phyloP scores from a whole-genome alignment of 495 filamentous ascomycete genomes.

The Penicillium manginii region DNA sequence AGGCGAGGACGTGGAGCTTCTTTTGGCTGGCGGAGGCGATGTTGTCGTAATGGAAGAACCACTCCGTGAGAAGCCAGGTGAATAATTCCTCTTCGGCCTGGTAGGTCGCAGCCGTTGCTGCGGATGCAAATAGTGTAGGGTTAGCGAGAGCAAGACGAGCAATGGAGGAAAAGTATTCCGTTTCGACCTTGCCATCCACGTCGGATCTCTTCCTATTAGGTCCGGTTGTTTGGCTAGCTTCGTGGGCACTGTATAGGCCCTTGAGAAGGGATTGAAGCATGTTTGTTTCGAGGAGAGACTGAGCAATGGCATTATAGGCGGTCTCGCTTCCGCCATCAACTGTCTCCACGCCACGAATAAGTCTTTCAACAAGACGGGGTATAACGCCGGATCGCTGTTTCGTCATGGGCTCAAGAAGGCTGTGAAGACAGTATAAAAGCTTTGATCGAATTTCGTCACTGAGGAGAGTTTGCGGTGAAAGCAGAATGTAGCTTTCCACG shows the following conservation, averaged over 20 bases:
- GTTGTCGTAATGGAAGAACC: conserved; percentile 86
- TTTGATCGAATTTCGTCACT: conserved; percentile 60
- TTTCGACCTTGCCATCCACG: conserved; percentile 71
- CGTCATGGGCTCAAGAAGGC: conserved; percentile 56
- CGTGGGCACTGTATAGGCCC: conserved; percentile 70
- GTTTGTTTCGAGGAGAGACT: conserved; percentile 68
- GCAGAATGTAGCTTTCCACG: conserved; percentile 75
- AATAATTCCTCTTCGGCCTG: conserved; percentile 55
- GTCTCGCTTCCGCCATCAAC: conserved; percentile 72
- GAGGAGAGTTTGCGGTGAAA: conserved; percentile 77
- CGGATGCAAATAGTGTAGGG: conserved; percentile 65
- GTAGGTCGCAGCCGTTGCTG: conserved; percentile 44
- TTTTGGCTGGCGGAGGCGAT: conserved; percentile 73
- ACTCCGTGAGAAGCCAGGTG: conserved; percentile 79
- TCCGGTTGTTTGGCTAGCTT: conserved; percentile 74
- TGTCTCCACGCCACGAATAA: conserved; percentile 70
- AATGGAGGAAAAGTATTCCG: conserved; percentile 83
- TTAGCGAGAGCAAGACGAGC: conserved; percentile 75
- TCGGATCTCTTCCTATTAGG: conserved; percentile 65
- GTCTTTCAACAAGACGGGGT: conserved; percentile 67
- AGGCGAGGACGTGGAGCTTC: conserved; percentile 81
- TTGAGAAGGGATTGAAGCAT: conserved; percentile 69
- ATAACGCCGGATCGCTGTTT: conserved; percentile 68
- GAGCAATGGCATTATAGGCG: conserved; percentile 62
- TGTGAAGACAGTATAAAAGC: conserved; percentile 60